Base-by-base conservation (phyloP, 75 land plant species). In the Gnetum montanum region DNA sequence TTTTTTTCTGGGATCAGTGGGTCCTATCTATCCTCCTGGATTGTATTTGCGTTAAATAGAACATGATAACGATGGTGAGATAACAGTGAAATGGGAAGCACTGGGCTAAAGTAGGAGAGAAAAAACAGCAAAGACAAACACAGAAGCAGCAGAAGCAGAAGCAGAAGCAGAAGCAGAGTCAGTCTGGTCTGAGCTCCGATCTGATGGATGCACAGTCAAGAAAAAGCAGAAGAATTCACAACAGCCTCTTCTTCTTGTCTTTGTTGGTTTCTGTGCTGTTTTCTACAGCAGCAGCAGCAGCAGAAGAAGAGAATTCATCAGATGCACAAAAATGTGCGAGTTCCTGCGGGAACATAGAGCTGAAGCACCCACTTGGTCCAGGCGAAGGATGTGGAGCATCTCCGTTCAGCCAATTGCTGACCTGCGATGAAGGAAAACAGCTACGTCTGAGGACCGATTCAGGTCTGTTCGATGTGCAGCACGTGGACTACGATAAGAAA, bases 331-430 rank as follows among this genome's bases (percentile, higher is more conserved):
- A 52, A 34, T 31, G 34, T 15, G 19, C 55, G 16, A 18, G 3
- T 1, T 52, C 18, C 33, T 52, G 55, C 29, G 55, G 55, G 18
- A 52, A 33, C 37, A 52, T 52, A 19, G 12, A 34, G 0, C 10
- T 52, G 23, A 28, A 52, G 33, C 55, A 52, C 55, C 55, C 55
- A 33, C 33, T 52, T 31, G 37, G 33, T 24, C 22, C 36, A 52
- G 31, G 8, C 8, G 30, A 50, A 30, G 53, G 53, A 50, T 50
- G 53, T n/a, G 55, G 55, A 3, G 4, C 25, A 8, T 52, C 33
- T 36, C 55, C 55, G 10, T 52, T 31, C 55, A 52, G 20, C 0
- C 55, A 52, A 0, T 19, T 52, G 33, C 34, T 52, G 8, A 23
- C 30, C 18, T 51, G 54, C 16, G 33, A 51, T 51, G 27, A 26